Percentiles rank a stretch among this genome's conserved stretches.
Conservation (phyloP, 2,329 filamentous ascomycete genomes). For the Botrytis fragariae region DNA sequence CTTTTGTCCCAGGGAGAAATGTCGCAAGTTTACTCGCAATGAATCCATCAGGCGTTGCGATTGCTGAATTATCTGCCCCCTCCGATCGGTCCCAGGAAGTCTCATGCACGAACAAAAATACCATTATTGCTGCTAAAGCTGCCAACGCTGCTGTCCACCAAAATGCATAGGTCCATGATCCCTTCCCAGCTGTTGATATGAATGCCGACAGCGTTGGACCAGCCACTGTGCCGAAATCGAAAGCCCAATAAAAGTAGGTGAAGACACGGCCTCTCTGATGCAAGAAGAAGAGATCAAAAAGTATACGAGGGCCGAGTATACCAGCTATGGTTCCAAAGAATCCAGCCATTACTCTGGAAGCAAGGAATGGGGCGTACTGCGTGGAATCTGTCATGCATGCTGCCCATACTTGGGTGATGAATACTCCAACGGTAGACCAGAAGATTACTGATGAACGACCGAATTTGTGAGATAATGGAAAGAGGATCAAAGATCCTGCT, state of each 20-base stretch:
- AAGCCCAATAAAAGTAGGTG: slow-evolving; percentile 39
- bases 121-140: slow-evolving; percentile 38
- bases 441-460: slow-evolving; percentile 43
- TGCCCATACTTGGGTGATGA: slow-evolving; percentile 28
- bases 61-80: slow-evolving; percentile 25
- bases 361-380: slow-evolving; percentile 36
- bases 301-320: slow-evolving; percentile 42
- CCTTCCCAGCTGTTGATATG: slow-evolving; percentile 38
- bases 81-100: slow-evolving; percentile 39
- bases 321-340: slow-evolving; percentile 43
- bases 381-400: slow-evolving; percentile 40
- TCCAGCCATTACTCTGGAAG: slow-evolving; percentile 41
- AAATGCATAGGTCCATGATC: slow-evolving; percentile 41
- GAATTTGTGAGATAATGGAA: slow-evolving; percentile 40
- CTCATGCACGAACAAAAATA: slow-evolving; percentile 43
- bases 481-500: slow-evolving; percentile 41
- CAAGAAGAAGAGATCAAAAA: slow-evolving; percentile 46
- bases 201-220: slow-evolving; percentile 44
- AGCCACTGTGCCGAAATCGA: slow-evolving; percentile 41
- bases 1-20: slow-evolving; percentile 24
- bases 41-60: slow-evolving; percentile 27
- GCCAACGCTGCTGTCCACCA: slow-evolving; percentile 44
- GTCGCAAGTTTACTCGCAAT: slow-evolving; percentile 24
- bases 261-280: slow-evolving; percentile 45
- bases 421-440: slow-evolving; percentile 40